Percentiles rank a stretch among this genome's conserved stretches.
Conservation (phyloP, 2,329 filamentous ascomycete species). For the Zymoseptoria ardabiliae region DNA sequence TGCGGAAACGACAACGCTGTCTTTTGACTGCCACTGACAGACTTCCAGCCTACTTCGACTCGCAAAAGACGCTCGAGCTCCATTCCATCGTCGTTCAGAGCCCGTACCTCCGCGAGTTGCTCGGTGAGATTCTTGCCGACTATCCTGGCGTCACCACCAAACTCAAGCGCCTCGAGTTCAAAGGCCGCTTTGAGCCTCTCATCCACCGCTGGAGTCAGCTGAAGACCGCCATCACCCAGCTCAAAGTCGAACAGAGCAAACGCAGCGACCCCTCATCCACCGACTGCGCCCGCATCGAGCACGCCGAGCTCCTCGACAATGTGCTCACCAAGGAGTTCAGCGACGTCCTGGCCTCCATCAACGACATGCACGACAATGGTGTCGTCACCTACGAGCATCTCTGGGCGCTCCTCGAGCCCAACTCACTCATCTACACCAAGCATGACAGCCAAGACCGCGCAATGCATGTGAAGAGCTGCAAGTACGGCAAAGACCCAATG, state of each 20-base stretch:
- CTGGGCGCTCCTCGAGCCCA: conserved; percentile 31
- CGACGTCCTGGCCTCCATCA: conserved; percentile 33
- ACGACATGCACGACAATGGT: conserved; percentile 31
- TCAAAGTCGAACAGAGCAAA: conserved; percentile 10
- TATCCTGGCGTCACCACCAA: conserved; percentile 55
- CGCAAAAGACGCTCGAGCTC: conserved; percentile 50
- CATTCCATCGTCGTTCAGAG: conserved; percentile 60
- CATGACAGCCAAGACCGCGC: conserved; percentile 34
- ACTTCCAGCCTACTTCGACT: conserved; percentile 41
- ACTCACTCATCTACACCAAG: conserved; percentile 28
- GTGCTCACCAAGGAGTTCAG: conserved; percentile 37
- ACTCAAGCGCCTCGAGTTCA: conserved; percentile 55
- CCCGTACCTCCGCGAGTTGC: conserved; percentile 50
- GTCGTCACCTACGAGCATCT: conserved; percentile 31
- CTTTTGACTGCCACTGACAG: neutral
- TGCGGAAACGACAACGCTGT: neutral
- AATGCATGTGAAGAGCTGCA: conserved; percentile 26
- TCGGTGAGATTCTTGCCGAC: conserved; percentile 48
- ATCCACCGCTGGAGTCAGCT: conserved; percentile 55
- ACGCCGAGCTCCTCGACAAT: conserved; percentile 34
- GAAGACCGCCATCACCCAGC: conserved; percentile 33
- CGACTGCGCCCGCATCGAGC: conserved; percentile 21
- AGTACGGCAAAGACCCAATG: conserved; percentile 28
- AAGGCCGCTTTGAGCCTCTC: conserved; percentile 51
- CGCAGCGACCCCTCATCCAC: conserved; percentile 2